Base-by-base conservation (phyloP, 2,329 filamentous ascomycete species). In the Aspergillus niger region DNA sequence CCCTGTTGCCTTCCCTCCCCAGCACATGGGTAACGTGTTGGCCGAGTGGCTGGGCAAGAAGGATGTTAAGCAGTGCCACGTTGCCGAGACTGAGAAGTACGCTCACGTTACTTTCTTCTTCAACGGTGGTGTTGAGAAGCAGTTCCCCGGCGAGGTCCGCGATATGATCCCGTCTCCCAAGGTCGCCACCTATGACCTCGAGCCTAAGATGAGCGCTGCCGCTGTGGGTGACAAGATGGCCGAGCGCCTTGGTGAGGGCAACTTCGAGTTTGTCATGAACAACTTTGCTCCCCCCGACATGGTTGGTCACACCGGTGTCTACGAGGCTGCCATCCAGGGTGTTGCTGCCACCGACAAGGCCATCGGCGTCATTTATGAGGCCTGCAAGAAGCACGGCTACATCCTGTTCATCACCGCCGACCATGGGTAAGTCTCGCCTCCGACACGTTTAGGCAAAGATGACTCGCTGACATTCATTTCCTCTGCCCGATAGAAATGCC, bases 51-150 rank as follows among this genome's bases (percentile, higher is more conserved):
- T 99, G 22, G 88, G 89, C 70, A 95, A 94, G 83, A 90, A 98
- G 79, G 86, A 86, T 48, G 84, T 96, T 64, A 89, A 93, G 82
- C 95, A 99, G 81, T 95, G 94, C 69, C 95, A 99, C 82, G 86
- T 98, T 69, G 95, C 95, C 59, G 95, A 99, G 85, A 99, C 95
- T 2, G 95, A 99, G 80, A 99, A 99, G 84, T 99, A 99, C 79
- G 95, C 95, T 38, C 95, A 99, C 82, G 95, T 99, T 66, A 98
- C 95, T 59, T 98, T 98, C 86, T 98, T 98, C 86, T 98, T 98
- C 89, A 99, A 99, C 81, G 95, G 95, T 60, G 95, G 95, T 74
- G 91, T 97, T 56, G 95, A 99, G 83, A 96, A 97, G 83, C 91
- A 91, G 65, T 99, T 97, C 80, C 88, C 90, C 57, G 89, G 92